Base-by-base conservation (phyloP, 257 asterid species). In the Sherardia arvensis region DNA sequence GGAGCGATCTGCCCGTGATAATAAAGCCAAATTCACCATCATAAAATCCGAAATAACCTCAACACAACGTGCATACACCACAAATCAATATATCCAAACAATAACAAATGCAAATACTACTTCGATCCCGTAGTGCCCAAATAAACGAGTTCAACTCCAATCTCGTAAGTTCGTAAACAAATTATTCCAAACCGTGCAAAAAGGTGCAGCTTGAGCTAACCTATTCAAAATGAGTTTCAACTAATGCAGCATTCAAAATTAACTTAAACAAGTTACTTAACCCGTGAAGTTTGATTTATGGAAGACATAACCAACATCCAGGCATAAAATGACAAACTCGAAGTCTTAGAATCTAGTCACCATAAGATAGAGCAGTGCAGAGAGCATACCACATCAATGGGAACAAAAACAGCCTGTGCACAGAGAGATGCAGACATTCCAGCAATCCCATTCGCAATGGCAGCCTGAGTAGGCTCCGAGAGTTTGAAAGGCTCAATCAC, bases 391-490 rank as follows among this genome's bases (percentile, higher is more conserved):
- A 87, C 92, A 66, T 90, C 97, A 68, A 90, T 78, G 27, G 97
- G 97, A 59, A 90, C 97, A 63, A 87, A 90, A 25, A 83, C 83
- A 69, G 93, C 81, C 73, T 90, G 97, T 23, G 97, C 77, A 79
- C 88, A 85, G 66, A 90, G 81, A 64, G 97, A 90, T 17, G 90
- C 95, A 70, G 70, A 21, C 97, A 90, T 90, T 76, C 97, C 95
- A 74, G 95, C 97, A 70, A 74, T 74, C 26, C 96, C 97, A 77
- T 85, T 90, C 54, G 97, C 95, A 72, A 90, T 59, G 57, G 97
- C 95, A 55, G 96, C 96, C 81, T 84, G 79, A n/a, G 90, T 71
- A 64, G 96, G 91, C 76, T 90, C 95, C 30, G 96, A 84, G 29
- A 90, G 70, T 61, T 85, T 81, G 73, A 85, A 79, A 25, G 96